Evolutionary conservation across 768 basidiomycete species (phyloP).

Genomic region (Collybia sordida): DNA sequence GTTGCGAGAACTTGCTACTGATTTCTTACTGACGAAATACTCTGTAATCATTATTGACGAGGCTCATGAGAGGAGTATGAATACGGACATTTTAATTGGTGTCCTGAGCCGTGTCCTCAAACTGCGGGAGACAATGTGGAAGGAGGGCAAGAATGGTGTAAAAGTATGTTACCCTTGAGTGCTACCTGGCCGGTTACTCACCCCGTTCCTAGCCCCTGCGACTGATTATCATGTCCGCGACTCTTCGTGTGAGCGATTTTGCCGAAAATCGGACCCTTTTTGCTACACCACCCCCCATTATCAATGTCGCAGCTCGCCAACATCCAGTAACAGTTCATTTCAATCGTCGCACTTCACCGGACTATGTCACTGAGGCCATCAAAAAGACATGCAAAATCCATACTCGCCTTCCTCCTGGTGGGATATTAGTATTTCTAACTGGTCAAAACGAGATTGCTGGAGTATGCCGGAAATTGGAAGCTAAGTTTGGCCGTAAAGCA

Average conservation of each 20-base stretch:
- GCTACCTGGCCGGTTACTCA: background rate
- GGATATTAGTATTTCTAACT: conserved; percentile 91
- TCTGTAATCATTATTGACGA: conserved; percentile 96
- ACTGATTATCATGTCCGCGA: conserved; percentile 98
- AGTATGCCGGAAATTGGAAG: conserved; percentile 79
- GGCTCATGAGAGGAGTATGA: conserved; percentile 97
- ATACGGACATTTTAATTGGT: conserved; percentile 96
- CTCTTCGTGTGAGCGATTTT: conserved; percentile 91
- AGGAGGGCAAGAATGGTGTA: conserved; percentile 63
- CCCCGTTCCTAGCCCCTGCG: conserved; percentile 67
- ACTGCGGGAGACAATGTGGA: conserved; percentile 89
- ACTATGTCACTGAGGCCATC: conserved; percentile 89
- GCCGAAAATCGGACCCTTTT: conserved; percentile 84
- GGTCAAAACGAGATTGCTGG: conserved; percentile 94
- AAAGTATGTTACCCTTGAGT: conserved; percentile 48
- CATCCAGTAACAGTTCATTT: conserved; percentile 96
- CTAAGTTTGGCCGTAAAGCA: conserved; percentile 68
- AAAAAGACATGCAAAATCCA: conserved; percentile 93
- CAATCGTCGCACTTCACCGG: conserved; percentile 77
- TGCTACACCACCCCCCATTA: conserved; percentile 81
- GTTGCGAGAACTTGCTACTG: conserved; percentile 85
- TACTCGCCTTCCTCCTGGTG: conserved; percentile 86
- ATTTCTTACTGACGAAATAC: conserved; percentile 93
- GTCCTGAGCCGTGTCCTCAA: conserved; percentile 93
- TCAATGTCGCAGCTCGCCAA: conserved; percentile 87